Evolutionary conservation across 345 rosid genomes (phyloP).

Genomic region (Aquilaria sinensis): DNA sequence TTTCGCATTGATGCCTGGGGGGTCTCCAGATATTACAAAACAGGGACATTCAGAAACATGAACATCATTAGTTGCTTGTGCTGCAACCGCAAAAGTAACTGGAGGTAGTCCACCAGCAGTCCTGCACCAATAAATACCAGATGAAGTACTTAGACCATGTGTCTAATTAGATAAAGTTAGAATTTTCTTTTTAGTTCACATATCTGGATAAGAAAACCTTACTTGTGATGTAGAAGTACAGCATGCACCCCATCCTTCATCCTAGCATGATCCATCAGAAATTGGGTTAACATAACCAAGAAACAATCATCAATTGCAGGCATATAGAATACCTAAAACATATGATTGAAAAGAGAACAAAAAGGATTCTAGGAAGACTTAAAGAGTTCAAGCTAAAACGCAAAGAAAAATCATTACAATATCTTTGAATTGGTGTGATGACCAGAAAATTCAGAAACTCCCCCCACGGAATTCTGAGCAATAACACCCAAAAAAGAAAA

Average conservation of each 20-base stretch:
- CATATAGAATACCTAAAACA: too few species aligned
- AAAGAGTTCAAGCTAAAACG: not conserved
- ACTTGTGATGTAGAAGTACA: conserved; percentile 78
- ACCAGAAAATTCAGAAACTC: conserved; percentile 78
- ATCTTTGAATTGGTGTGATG: conserved; percentile 69
- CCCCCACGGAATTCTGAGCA: conserved; percentile 88
- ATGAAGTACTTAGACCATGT: not conserved
- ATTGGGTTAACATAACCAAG: conserved; percentile 14
- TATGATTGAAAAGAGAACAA: too few species aligned
- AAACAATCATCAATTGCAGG: too few species aligned
- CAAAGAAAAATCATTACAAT: conserved; percentile 30
- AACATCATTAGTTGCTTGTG: conserved; percentile 60
- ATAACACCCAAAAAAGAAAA: conserved; percentile 3
- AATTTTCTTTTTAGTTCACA: conserved; percentile 3
- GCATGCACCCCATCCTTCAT: conserved; percentile 62
- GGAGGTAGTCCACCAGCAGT: conserved; percentile 51
- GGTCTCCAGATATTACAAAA: conserved; percentile 65
- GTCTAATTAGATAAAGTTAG: conserved; percentile 8
- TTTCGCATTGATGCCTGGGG: conserved; percentile 60
- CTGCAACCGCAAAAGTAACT: conserved; percentile 62
- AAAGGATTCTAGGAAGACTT: not conserved
- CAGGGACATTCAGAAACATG: conserved; percentile 67
- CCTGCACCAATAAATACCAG: conserved; percentile 32
- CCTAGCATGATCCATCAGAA: conserved; percentile 34
- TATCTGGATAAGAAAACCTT: conserved; percentile 17